These are phyloP conservation scores for Fraxinus greggii DNA, from an alignment of 305 asterid genomes.

Conservation along the genomic window DNA sequence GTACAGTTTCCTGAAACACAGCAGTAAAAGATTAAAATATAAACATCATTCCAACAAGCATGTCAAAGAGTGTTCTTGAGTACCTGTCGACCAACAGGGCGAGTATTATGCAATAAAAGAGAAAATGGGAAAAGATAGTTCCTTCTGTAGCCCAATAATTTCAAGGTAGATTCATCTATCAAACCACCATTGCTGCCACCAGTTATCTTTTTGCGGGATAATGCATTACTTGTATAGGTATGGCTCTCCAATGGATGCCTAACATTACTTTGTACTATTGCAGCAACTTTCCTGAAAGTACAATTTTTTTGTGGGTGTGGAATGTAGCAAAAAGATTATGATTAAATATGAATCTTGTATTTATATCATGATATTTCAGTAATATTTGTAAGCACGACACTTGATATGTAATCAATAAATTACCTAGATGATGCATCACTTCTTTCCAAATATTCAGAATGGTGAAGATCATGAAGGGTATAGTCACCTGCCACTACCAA, in stretches of 20 bases:
- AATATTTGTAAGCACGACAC: slow-evolving; percentile 12
- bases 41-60: slow-evolving; percentile 21
- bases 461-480: slow-evolving; percentile 61
- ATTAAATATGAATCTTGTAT: not conserved
- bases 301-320: not conserved
- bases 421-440: slow-evolving; percentile 69
- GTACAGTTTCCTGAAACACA: slow-evolving; percentile 85
- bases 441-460: slow-evolving; percentile 50
- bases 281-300: slow-evolving; percentile 51
- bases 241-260: slow-evolving; percentile 57
- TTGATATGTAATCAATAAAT: slow-evolving; percentile 22
- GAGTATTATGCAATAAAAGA: slow-evolving; percentile 73
- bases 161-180: slow-evolving; percentile 67
- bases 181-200: slow-evolving; percentile 89
- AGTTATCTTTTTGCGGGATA: slow-evolving; percentile 71
- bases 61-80: slow-evolving; percentile 17
- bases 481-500: slow-evolving; percentile 76
- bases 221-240: slow-evolving; percentile 43
- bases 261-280: slow-evolving; percentile 40
- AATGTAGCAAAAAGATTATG: slow-evolving; percentile 8
- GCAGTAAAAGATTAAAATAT: slow-evolving; percentile 28
- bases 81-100: slow-evolving; percentile 98
- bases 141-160: slow-evolving; percentile 64
- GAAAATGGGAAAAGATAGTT: slow-evolving; percentile 79
- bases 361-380: not conserved